Base-by-base conservation (phyloP, 2,329 filamentous ascomycete genomes). In the Aschersonia sp. region DNA sequence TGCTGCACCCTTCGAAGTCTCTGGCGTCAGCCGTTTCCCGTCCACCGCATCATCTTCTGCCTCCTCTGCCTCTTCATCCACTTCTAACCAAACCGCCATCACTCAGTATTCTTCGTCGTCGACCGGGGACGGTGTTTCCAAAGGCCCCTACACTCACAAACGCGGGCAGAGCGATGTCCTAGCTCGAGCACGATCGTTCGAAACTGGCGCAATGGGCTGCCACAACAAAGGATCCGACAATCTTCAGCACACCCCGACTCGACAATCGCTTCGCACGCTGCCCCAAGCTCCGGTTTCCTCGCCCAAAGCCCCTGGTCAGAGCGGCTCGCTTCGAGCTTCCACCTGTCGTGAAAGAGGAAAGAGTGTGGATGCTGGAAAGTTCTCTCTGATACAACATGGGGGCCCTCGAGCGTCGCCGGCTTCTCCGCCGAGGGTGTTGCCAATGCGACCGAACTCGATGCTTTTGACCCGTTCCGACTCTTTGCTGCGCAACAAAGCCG, bases 261-360 rank as follows among this genome's bases (percentile, higher is more conserved):
- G 87, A 47, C 83, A 85, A 58, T 88, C 86, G 29, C 69, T 94
- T 51, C 79, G 87, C 45, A 85, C 85, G 30, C 71, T 88, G 6
- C 78, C 82, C 4, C 83, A 85, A 59, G 70, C 76, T 1, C 82
- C 84, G 4, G 75, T 70, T 12, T 56, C 68, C 6, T 62, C 66
- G 12, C 58, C 68, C 11, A 62, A 68, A 43, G 61, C 72, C 31
- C 62, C 69, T 9, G 57, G 41, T 54, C 39, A 55, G 59, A 46
- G 52, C 57, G 37, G 55, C 58, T 31, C 53, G 48, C 35, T 52
- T 53, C 47, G 14, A 22, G 44, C 42, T 35, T 43, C 51, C 30
- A 43, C 46, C 47, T 65, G 66, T 37, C 71, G 75, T 56, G 72
- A 73, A 42, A 76, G 81, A 47, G 79, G 78, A 57, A 72, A 85